A percentile compares a stretch with the other conserved stretches of the same genome.
phyloP scores from a whole-genome alignment of 148 eudicot species.

The Diospyros lotus region DNA sequence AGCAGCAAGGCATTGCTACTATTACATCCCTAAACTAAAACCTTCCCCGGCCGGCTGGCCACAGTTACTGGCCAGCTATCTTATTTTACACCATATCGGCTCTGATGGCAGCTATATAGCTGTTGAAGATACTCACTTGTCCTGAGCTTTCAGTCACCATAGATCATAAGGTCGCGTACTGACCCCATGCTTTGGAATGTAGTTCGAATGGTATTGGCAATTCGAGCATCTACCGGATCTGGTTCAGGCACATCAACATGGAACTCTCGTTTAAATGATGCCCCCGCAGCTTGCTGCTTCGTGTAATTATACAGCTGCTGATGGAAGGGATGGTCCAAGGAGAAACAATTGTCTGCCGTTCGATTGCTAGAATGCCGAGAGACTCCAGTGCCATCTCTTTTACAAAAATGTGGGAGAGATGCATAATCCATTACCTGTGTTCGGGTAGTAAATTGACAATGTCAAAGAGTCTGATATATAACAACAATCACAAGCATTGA shows the following conservation, averaged over 20 bases:
- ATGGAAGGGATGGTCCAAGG: conserved; percentile 66
- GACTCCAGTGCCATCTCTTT: conserved; percentile 86
- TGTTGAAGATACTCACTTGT: background rate
- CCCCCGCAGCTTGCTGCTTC: conserved; percentile 47
- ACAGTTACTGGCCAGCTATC: too few species aligned
- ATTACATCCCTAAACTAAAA: too few species aligned
- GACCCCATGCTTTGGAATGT: conserved; percentile 61
- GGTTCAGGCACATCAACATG: conserved; percentile 82
- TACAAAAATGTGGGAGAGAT: conserved; percentile 92
- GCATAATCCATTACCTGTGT: conserved; percentile 92
- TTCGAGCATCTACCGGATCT: conserved; percentile 57
- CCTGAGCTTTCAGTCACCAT: conserved; percentile 34
- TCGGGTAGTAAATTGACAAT: conserved; percentile 3
- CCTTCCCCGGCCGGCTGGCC: too few species aligned
- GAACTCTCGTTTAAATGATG: conserved; percentile 58
- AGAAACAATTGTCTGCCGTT: conserved; percentile 52
- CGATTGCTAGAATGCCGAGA: conserved; percentile 61
- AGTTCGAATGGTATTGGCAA: conserved; percentile 67
- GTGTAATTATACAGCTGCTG: conserved; percentile 65
- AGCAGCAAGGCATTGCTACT: too few species aligned
- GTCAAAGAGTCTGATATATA: background rate
- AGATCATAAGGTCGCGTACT: conserved; percentile 41
- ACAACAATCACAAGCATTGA: background rate
- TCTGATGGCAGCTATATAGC: background rate
- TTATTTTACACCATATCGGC: too few species aligned